Percentiles rank a stretch among this genome's conserved stretches.
Evolutionary conservation across 352 stramenopile species (phyloP).

Genomic region (Phytophthora fragariae): DNA sequence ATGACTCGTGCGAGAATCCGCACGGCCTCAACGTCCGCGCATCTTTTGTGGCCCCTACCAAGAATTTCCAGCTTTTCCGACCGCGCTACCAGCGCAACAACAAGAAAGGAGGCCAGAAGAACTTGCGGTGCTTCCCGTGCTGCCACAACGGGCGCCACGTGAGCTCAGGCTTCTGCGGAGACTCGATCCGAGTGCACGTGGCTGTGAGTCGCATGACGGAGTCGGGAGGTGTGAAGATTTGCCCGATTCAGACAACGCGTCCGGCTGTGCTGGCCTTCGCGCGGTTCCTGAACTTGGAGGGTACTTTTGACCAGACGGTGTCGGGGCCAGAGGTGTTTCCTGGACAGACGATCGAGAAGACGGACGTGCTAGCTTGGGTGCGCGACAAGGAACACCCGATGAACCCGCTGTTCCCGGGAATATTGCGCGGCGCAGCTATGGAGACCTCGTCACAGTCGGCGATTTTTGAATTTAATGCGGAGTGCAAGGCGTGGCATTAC

Average conservation of each 20-base stretch:
- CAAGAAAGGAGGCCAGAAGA: constrained; percentile 91
- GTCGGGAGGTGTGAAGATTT: constrained; percentile 85
- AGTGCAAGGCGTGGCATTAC: constrained; percentile 92
- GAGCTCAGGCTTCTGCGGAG: constrained; percentile 86
- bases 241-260: constrained; percentile 70
- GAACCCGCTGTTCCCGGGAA: constrained; percentile 80
- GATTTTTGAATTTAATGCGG: constrained; percentile 90
- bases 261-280: constrained; percentile 74
- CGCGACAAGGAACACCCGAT: constrained; percentile 80
- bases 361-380: constrained; percentile 67
- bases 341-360: constrained; percentile 80
- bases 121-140: constrained; percentile 88
- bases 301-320: constrained; percentile 70
- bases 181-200: constrained; percentile 86
- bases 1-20: constrained; percentile 86
- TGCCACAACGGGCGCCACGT: constrained; percentile 85
- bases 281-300: constrained; percentile 79
- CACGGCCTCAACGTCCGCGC: constrained; percentile 81
- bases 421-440: constrained; percentile 79
- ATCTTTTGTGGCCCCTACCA: constrained; percentile 82
- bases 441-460: constrained; percentile 80
- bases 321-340: constrained; percentile 80
- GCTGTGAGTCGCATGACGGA: constrained; percentile 77
- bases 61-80: constrained; percentile 84
- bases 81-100: constrained; percentile 90